phyloP scores from a whole-genome alignment of 148 eudicot species.

The Drosera capensis region DNA sequence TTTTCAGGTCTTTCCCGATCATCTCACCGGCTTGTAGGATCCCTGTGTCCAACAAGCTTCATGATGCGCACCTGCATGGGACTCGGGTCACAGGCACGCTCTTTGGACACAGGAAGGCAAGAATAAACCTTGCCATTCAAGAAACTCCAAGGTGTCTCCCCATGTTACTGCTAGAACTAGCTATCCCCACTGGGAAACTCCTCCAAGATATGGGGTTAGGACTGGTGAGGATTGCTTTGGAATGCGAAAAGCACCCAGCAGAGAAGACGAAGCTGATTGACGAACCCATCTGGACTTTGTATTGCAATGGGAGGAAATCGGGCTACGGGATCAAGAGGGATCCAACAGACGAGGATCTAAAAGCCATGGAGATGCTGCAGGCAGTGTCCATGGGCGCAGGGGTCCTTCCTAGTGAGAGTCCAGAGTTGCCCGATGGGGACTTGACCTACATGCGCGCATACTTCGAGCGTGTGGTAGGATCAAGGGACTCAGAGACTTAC shows the following conservation, averaged over 20 bases:
- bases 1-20: conserved; percentile 59
- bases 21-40: conserved; percentile 51
- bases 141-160: conserved; percentile 71
- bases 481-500: conserved; percentile 73
- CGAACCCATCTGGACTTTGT: conserved; percentile 87
- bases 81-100: conserved; percentile 64
- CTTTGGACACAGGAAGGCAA: conserved; percentile 46
- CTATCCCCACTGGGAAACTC: conserved; percentile 62
- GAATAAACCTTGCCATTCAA: conserved; percentile 65
- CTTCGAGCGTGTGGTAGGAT: conserved; percentile 66
- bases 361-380: conserved; percentile 54
- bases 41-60: conserved; percentile 26
- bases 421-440: conserved; percentile 42
- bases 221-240: conserved; percentile 65
- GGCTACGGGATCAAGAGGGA: conserved; percentile 78
- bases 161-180: conserved; percentile 56
- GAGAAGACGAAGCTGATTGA: conserved; percentile 53
- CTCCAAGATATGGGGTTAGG: conserved; percentile 79
- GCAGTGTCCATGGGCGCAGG: conserved; percentile 90
- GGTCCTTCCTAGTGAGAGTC: conserved; percentile 39
- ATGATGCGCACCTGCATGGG: conserved; percentile 40
- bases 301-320: conserved; percentile 53
- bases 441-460: conserved; percentile 69
- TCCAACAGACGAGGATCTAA: conserved; percentile 60
- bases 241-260: conserved; percentile 43